These are phyloP conservation scores for Sisymbrium irio DNA, from an alignment of 345 rosid genomes.

Conservation along the genomic window DNA sequence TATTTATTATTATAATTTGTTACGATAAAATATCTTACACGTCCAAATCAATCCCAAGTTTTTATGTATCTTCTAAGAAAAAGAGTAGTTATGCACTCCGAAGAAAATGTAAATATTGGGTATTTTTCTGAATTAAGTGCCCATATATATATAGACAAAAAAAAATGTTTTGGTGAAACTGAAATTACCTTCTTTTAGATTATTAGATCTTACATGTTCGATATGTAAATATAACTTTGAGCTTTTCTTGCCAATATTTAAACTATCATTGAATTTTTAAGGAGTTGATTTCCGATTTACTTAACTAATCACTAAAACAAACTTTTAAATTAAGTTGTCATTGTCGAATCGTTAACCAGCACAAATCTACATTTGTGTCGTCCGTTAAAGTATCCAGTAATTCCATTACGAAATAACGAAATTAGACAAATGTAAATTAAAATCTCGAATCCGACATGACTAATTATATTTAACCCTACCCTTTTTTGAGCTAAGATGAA, in stretches of 20 bases:
- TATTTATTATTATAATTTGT: slow-evolving; percentile 4
- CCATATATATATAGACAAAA: background rate
- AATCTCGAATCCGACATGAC: background rate
- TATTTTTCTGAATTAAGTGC: slow-evolving; percentile 4
- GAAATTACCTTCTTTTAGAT: background rate
- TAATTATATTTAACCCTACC: background rate
- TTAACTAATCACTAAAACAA: background rate
- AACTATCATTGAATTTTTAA: background rate
- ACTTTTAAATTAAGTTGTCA: background rate
- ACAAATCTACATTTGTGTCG: background rate
- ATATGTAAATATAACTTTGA: background rate
- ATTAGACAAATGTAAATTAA: background rate
- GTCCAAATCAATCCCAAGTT: slow-evolving; percentile 13
- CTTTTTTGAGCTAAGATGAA: background rate
- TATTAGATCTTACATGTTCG: background rate
- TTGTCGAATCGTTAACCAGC: background rate
- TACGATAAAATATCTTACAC: slow-evolving; percentile 10
- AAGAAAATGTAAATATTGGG: slow-evolving; percentile 15
- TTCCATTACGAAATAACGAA: background rate
- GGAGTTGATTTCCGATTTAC: background rate
- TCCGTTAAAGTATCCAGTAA: background rate
- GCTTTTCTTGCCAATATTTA: background rate
- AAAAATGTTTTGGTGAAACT: too few relatives aligned
- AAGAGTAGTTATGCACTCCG: background rate
- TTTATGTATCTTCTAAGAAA: slow-evolving; percentile 17